Evolutionary conservation across 805 yeast genomes (phyloP), one percentile per base, ranked within the genome.

Genomic region (Torulaspora franciscae): DNA sequence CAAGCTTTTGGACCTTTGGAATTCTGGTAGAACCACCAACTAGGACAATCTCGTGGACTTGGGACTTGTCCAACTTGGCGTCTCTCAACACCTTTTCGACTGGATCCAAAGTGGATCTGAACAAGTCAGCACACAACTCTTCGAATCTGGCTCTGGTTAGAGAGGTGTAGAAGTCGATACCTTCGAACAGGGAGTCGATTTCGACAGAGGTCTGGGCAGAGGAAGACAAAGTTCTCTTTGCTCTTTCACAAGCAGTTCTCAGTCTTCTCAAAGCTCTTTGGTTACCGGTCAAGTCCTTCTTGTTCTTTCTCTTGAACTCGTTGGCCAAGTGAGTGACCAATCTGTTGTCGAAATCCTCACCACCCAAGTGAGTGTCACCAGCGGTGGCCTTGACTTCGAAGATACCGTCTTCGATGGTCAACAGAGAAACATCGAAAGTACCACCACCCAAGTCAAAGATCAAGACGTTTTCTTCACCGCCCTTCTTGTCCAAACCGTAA

Each of bases 1-100:
- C 96, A 64, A 90, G 81, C 73, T 90, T 90, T 77, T 90, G 98
- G 61, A 91, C 84, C 80, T 87, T 90, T 79, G 98, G 98, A 77
- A 90, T 90, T 85, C 97, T 90, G 64, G 97, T 90, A 57, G 97
- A 90, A 76, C 97, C 97, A 80, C 97, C 97, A 62, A 90, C 98
- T 51, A 90, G 76, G 59, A 90, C 98, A 67, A 90, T 87, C 77
- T 91, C 97, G 72, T 91, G 77, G 62, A 90, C 95, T 65, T 80
- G 81, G 46, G 95, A 80, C 77, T 91, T 90, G 77, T 86, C 95
- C 59, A 87, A 73, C 79, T 90, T 90, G 59, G 98, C 78, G 70
- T 91, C 97, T 71, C 80, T 82, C 74, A 90, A 81, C 53, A 91
- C 97, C 78, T 85, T 85, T 77, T 89, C 97, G 62, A 91, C 98